phyloP scores from a whole-genome alignment of 2,329 filamentous ascomycete species.

The Simplicillium sp. region DNA sequence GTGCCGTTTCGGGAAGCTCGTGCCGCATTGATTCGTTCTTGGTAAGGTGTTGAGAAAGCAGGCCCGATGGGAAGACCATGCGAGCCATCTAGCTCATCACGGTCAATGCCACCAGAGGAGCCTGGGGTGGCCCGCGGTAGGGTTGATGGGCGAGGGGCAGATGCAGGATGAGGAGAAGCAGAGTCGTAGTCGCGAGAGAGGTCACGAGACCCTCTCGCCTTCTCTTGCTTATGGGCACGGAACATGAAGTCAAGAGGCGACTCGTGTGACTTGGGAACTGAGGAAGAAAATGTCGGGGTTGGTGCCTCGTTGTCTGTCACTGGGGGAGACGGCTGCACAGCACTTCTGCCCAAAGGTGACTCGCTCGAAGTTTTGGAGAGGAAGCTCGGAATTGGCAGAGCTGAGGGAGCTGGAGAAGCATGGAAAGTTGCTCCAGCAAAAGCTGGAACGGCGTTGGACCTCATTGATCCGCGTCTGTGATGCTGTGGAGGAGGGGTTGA shows the following conservation, averaged over 20 bases:
- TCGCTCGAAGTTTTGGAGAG: conserved; percentile 65
- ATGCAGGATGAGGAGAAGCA: conserved; percentile 32
- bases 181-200: conserved; percentile 17
- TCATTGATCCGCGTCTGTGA: conserved; percentile 20
- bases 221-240: conserved; percentile 73
- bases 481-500: conserved; percentile 33
- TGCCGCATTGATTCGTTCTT: conserved; percentile 50
- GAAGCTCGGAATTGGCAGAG: conserved; percentile 85
- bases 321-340: conserved; percentile 39
- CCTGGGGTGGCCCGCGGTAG: conserved; percentile 2
- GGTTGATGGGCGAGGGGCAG: conserved; percentile 34
- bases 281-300: conserved; percentile 29
- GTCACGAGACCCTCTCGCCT: conserved; percentile 44
- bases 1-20: conserved; percentile 21
- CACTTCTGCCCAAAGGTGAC: conserved; percentile 32
- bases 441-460: conserved; percentile 41
- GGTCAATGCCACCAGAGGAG: conserved; percentile 15
- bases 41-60: conserved; percentile 58
- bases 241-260: conserved; percentile 89
- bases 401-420: conserved; percentile 83
- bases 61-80: conserved; percentile 48
- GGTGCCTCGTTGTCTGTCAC: conserved; percentile 39
- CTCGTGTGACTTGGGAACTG: conserved; percentile 32
- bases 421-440: conserved; percentile 95
- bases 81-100: conserved; percentile 53